phyloP scores from a whole-genome alignment of 2,329 filamentous ascomycete species.

The Cytospora paraplurivora region DNA sequence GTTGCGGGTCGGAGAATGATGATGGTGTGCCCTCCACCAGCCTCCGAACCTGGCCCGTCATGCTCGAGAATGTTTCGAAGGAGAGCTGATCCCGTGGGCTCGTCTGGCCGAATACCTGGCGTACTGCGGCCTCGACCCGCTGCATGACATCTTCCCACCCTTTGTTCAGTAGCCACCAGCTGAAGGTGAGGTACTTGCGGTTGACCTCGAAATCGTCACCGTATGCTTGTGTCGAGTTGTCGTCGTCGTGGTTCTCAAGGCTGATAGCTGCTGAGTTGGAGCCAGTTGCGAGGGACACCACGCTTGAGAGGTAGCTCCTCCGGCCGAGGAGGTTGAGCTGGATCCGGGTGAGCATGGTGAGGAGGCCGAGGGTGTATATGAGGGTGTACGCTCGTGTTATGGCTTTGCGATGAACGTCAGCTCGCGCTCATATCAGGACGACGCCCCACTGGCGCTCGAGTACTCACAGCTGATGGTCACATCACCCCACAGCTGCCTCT shows the following conservation, averaged over 20 bases:
- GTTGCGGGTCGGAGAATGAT: slow-evolving; percentile 5
- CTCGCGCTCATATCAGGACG: background rate
- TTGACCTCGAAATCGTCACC: slow-evolving; percentile 97
- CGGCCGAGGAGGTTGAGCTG: slow-evolving; percentile 96
- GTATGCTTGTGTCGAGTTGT: slow-evolving; percentile 77
- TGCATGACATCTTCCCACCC: slow-evolving; percentile 84
- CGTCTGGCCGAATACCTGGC: slow-evolving; percentile 83
- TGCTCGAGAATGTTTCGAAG: slow-evolving; percentile 74
- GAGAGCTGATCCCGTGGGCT: slow-evolving; percentile 88
- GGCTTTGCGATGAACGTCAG: slow-evolving; percentile 52
- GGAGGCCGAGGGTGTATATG: slow-evolving; percentile 84
- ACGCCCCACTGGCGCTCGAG: background rate
- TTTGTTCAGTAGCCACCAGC: slow-evolving; percentile 94
- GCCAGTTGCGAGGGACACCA: slow-evolving; percentile 85
- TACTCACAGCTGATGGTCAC: slow-evolving; percentile 88
- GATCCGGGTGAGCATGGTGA: slow-evolving; percentile 89
- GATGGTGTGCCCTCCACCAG: slow-evolving; percentile 68
- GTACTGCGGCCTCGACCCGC: slow-evolving; percentile 82
- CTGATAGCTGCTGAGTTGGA: slow-evolving; percentile 75
- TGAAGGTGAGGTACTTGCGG: slow-evolving; percentile 90
- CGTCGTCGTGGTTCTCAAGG: slow-evolving; percentile 91
- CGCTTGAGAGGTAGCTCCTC: slow-evolving; percentile 92
- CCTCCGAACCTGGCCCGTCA: slow-evolving; percentile 82
- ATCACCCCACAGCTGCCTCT: slow-evolving; percentile 95
- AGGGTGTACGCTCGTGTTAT: slow-evolving; percentile 90